Evolutionary conservation across 2,329 filamentous ascomycete genomes (phyloP).

Genomic region (Epichloe coenophiala): DNA sequence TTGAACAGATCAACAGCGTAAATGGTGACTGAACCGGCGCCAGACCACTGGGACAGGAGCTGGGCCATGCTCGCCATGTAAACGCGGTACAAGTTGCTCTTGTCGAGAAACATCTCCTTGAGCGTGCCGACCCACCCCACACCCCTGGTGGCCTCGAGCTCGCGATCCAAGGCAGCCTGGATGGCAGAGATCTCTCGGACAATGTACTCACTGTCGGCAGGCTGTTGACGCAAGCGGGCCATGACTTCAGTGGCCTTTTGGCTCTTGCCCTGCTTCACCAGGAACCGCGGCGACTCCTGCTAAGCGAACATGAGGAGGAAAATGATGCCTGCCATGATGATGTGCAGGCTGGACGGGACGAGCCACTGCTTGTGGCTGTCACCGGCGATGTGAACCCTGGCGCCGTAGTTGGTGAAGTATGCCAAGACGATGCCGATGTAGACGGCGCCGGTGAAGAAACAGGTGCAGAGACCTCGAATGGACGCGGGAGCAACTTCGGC

Average conservation of each 20-base stretch:
- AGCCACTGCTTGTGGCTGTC: slow-evolving; percentile 40
- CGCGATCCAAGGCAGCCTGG: slow-evolving; percentile 50
- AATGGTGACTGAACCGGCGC: slow-evolving; percentile 60
- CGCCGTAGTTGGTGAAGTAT: slow-evolving; percentile 62
- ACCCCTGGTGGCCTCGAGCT: slow-evolving; percentile 57
- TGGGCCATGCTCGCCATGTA: slow-evolving; percentile 57
- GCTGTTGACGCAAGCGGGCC: slow-evolving; percentile 43
- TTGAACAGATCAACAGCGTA: slow-evolving; percentile 64
- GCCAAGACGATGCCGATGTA: slow-evolving; percentile 68
- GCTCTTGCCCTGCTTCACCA: slow-evolving; percentile 49
- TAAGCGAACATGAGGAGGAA: slow-evolving; percentile 56
- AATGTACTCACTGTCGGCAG: slow-evolving; percentile 47
- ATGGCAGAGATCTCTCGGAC: slow-evolving; percentile 50
- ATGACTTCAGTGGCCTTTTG: slow-evolving; percentile 44
- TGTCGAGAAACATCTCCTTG: slow-evolving; percentile 54
- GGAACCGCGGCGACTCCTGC: slow-evolving; percentile 56
- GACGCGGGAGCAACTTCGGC: slow-evolving; percentile 58
- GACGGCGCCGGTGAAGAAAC: slow-evolving; percentile 38
- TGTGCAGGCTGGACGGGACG: slow-evolving; percentile 59
- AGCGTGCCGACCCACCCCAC: slow-evolving; percentile 50
- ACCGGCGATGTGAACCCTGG: slow-evolving; percentile 33
- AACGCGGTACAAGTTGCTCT: slow-evolving; percentile 59
- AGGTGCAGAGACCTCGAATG: slow-evolving; percentile 60
- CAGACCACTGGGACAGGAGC: slow-evolving; percentile 60
- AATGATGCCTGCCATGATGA: slow-evolving; percentile 66